A percentile compares a stretch with the other conserved stretches of the same genome.
These are phyloP conservation scores for Echinosophora koreensis DNA, from an alignment of 306 rosid species.

Conservation along the genomic window DNA sequence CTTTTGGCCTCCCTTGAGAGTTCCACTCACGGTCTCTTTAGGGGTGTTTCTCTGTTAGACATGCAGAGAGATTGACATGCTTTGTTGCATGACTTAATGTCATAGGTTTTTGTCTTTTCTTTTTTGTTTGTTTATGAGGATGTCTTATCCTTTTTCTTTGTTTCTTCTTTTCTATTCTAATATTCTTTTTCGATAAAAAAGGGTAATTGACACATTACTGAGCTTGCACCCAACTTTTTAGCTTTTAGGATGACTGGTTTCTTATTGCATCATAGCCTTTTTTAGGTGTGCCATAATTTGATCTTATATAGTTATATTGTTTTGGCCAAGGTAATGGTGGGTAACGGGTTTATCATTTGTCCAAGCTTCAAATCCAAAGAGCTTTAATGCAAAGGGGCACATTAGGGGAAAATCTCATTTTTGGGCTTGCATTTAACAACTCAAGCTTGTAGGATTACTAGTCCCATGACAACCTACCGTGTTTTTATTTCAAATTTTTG, in stretches of 20 bases:
- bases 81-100: too few species aligned
- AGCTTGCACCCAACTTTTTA: slow-evolving; percentile 16
- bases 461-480: neutral
- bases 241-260: slow-evolving; percentile 30
- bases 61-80: too few species aligned
- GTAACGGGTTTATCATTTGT: neutral
- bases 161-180: too few species aligned
- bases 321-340: slow-evolving; percentile 29
- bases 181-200: too few species aligned
- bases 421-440: slow-evolving; percentile 10
- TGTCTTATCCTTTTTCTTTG: too few species aligned
- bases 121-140: too few species aligned
- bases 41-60: too few species aligned
- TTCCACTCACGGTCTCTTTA: too few species aligned
- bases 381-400: slow-evolving; percentile 4
- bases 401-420: slow-evolving; percentile 25
- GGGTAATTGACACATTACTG: neutral
- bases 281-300: slow-evolving; percentile 22
- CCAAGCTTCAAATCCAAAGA: slow-evolving; percentile 23
- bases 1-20: too few species aligned
- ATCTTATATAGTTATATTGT: neutral
- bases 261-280: slow-evolving; percentile 15
- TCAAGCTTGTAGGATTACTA: slow-evolving; percentile 12
- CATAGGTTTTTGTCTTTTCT: too few species aligned
- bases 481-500: neutral